Evolutionary conservation across 495 filamentous ascomycete species (phyloP).

Genomic region (Neohortaea acidophila): DNA sequence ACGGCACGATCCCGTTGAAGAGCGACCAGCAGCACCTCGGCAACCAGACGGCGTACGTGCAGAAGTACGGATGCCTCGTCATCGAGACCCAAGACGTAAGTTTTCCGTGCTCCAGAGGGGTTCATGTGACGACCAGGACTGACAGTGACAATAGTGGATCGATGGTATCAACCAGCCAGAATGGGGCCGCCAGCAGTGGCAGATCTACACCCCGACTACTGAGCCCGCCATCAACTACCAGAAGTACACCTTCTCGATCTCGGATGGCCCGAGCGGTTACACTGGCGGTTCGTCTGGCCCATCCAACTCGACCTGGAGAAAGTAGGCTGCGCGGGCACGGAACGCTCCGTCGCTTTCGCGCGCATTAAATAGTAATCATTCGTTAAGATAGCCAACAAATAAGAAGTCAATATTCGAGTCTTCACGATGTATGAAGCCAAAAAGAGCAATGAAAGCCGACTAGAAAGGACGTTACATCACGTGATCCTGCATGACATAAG

Average conservation of each 20-base stretch:
- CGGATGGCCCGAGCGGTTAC: too few species aligned
- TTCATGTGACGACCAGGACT: not conserved
- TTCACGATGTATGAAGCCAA: too few species aligned
- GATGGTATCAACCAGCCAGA: slow-evolving; percentile 67
- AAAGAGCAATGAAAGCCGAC: too few species aligned
- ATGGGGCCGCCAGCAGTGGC: slow-evolving; percentile 39
- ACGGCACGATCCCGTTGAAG: slow-evolving; percentile 45
- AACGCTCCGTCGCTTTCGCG: too few species aligned
- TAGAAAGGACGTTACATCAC: too few species aligned
- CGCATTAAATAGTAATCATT: too few species aligned
- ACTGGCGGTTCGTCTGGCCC: too few species aligned
- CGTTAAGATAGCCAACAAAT: too few species aligned
- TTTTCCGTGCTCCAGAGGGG: not conserved
- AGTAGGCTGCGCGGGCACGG: too few species aligned
- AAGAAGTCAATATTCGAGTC: too few species aligned
- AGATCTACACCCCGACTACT: slow-evolving; percentile 15
- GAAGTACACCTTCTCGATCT: slow-evolving; percentile 14
- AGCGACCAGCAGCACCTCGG: slow-evolving; percentile 36
- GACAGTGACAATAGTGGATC: slow-evolving; percentile 38
- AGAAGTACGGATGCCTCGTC: slow-evolving; percentile 59
- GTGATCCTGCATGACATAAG: too few species aligned
- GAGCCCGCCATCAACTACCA: slow-evolving; percentile 17
- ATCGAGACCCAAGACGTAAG: slow-evolving; percentile 40
- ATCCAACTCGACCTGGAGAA: too few species aligned
- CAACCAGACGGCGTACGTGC: slow-evolving; percentile 24